phyloP scores from a whole-genome alignment of 169 alveolate species.

The Eimeria falciformis region DNA sequence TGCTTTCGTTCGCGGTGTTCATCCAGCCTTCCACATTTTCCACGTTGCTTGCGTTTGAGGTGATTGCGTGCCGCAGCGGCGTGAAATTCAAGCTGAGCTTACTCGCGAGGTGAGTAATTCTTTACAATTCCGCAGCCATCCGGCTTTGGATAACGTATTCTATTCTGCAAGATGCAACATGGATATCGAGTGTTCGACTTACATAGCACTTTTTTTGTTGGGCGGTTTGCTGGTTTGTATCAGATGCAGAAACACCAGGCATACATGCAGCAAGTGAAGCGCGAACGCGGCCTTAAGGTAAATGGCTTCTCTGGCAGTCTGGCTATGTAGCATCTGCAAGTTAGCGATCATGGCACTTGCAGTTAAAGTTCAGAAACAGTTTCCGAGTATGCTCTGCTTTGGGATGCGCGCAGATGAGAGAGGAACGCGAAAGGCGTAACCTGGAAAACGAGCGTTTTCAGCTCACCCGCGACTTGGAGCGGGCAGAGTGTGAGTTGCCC shows the following conservation, averaged over 20 bases:
- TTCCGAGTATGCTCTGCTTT: not conserved
- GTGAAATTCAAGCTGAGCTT: conserved; percentile 46
- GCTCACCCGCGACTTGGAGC: conserved; percentile 64
- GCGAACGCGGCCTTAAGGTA: conserved; percentile 60
- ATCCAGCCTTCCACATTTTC: not conserved
- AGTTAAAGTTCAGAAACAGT: no score
- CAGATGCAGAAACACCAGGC: conserved; percentile 65
- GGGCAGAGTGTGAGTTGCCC: conserved; percentile 73
- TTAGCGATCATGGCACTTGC: no score
- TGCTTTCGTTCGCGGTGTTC: not conserved
- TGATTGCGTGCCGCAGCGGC: conserved; percentile 13
- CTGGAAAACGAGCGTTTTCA: conserved; percentile 65
- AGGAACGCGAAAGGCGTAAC: conserved; percentile 75
- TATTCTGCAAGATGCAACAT: no score
- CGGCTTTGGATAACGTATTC: no score
- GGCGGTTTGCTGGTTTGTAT: not conserved
- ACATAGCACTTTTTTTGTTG: no score
- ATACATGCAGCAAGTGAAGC: conserved; percentile 58
- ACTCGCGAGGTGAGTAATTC: conserved; percentile 51
- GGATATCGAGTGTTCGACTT: no score
- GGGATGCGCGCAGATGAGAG: conserved; percentile 54
- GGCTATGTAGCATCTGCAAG: no score
- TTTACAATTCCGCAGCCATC: no score
- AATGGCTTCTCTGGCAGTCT: no score
- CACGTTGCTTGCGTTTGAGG: not conserved